Conservation (phyloP, 1,284 basidiomycete species). For the Cryptococcus sp. region DNA sequence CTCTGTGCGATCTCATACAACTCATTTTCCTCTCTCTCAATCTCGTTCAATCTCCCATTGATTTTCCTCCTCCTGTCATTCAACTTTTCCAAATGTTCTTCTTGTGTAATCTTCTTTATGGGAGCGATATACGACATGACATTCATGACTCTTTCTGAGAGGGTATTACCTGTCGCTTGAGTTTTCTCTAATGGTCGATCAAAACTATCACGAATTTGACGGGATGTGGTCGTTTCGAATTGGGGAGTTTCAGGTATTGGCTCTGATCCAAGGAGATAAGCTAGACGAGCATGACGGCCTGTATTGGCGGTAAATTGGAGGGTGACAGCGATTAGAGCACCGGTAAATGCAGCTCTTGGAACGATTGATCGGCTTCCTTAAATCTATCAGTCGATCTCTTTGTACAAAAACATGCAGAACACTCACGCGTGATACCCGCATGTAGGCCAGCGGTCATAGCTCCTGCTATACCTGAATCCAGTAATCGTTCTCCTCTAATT, state of each 20-base stretch:
- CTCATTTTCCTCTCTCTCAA: conserved; percentile 33
- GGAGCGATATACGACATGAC: conserved; percentile 29
- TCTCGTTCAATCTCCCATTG: conserved; percentile 27
- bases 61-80: conserved; percentile 30
- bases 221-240: neutral
- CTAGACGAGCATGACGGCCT: neutral
- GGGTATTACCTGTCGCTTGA: neutral
- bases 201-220: neutral
- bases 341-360: neutral
- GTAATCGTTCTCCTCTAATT: conserved; percentile 28
- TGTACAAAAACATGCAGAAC: neutral
- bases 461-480: conserved; percentile 36
- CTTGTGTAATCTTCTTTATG: conserved; percentile 33
- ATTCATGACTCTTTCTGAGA: conserved; percentile 20
- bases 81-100: conserved; percentile 36
- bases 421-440: conserved; percentile 21
- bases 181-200: neutral
- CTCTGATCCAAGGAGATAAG: neutral
- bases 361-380: neutral
- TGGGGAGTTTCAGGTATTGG: neutral
- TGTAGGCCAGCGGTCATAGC: conserved; percentile 28
- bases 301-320: neutral
- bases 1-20: conserved; percentile 19
- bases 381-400: neutral
- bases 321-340: neutral